Percentiles rank a stretch among this genome's conserved stretches.
These are phyloP conservation scores for Verruconis gallopava DNA, from an alignment of 2,329 filamentous ascomycete genomes.

Conservation along the genomic window DNA sequence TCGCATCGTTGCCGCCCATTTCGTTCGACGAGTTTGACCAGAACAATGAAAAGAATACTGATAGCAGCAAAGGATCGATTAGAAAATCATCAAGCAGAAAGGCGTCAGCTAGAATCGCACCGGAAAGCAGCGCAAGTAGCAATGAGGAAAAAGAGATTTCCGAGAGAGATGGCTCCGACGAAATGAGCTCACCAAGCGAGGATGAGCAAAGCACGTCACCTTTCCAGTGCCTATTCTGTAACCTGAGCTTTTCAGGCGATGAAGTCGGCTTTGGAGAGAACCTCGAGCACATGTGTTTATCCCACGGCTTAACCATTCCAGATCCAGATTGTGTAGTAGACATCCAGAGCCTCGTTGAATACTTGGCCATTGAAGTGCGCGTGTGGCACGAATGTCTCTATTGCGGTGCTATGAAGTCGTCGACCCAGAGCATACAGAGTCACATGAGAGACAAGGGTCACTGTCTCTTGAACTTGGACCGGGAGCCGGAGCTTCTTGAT, in stretches of 20 bases:
- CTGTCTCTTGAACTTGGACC: constrained; percentile 21
- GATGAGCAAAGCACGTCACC: constrained; percentile 11
- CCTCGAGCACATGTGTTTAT: constrained; percentile 19
- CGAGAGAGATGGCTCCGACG: not conserved
- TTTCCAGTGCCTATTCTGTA: constrained; percentile 23
- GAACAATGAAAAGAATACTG: constrained; percentile 8
- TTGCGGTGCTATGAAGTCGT: constrained; percentile 19
- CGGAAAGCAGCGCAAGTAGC: no score
- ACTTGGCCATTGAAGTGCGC: constrained; percentile 18
- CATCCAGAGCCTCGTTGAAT: constrained; percentile 19
- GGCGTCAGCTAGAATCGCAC: no score
- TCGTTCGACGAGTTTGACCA: constrained; percentile 11
- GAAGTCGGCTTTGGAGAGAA: constrained; percentile 13
- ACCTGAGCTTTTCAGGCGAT: constrained; percentile 10
- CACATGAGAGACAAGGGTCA: constrained; percentile 26
- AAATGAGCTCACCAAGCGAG: constrained; percentile 4
- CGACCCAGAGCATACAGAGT: constrained; percentile 18
- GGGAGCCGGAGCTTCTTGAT: constrained; percentile 21
- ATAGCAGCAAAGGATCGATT: no score
- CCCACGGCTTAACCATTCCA: constrained; percentile 20
- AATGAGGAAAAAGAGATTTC: constrained; percentile 6
- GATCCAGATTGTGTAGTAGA: constrained; percentile 16
- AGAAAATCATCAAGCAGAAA: no score
- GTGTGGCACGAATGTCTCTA: constrained; percentile 24
- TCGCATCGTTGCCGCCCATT: constrained; percentile 13